A percentile compares a stretch with the other conserved stretches of the same genome.
Conservation (phyloP, 2,329 filamentous ascomycete genomes). For the Zalaria sp. region DNA sequence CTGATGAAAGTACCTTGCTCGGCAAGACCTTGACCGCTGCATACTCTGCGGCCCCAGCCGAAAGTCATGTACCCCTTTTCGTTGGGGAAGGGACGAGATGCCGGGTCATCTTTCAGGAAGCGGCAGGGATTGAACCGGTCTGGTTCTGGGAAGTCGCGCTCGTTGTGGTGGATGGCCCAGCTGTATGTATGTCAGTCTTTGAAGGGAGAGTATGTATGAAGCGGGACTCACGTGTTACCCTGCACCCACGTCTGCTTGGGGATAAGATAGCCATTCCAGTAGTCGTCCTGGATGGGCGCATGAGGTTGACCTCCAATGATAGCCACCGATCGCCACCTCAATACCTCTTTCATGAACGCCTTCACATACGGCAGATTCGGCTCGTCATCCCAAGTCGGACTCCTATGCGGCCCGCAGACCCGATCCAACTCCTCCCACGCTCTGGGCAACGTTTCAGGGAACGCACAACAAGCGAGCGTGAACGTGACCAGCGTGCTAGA, state of each 20-base stretch:
- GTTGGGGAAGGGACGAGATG: conserved; percentile 28
- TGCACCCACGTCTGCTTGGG: conserved; percentile 12
- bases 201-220: conserved; percentile 4
- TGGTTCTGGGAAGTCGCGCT: conserved; percentile 7
- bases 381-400: conserved; percentile 31
- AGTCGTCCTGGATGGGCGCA: conserved; percentile 12
- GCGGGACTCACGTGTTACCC: conserved; percentile 6
- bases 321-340: conserved; percentile 63
- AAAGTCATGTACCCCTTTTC: conserved; percentile 38
- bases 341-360: conserved; percentile 59
- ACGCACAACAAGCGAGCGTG: conserved; percentile 34
- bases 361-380: conserved; percentile 61
- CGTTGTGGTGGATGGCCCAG: conserved; percentile 13
- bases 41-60: conserved; percentile 42
- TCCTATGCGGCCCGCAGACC: conserved; percentile 18
- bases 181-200: neutral
- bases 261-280: conserved; percentile 13
- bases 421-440: conserved; percentile 21
- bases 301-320: conserved; percentile 54
- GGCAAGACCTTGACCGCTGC: conserved; percentile 40
- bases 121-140: conserved; percentile 7
- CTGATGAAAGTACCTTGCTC: conserved; percentile 48
- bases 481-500: conserved; percentile 32
- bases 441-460: conserved; percentile 26
- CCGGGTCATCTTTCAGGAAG: conserved; percentile 17